Evolutionary conservation across 768 basidiomycete genomes (phyloP).

Genomic region (Trametes maxima): DNA sequence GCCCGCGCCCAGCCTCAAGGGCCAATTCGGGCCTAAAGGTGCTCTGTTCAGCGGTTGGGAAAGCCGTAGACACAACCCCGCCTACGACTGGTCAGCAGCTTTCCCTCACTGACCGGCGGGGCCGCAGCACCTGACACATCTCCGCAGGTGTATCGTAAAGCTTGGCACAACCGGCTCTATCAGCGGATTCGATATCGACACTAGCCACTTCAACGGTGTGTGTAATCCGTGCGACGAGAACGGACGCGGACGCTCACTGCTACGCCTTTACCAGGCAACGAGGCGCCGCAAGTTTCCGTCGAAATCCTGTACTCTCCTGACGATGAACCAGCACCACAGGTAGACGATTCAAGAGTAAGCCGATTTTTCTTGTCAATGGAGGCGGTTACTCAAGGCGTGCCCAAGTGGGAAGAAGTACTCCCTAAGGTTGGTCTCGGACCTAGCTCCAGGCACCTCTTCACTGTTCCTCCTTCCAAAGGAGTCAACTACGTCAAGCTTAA

Average conservation of each 20-base stretch:
- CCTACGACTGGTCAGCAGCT: conserved; percentile 75
- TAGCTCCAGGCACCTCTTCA: conserved; percentile 86
- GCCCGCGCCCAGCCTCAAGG: conserved; percentile 88
- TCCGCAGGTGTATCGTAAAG: conserved; percentile 81
- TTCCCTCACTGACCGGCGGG: neutral
- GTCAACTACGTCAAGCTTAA: conserved; percentile 87
- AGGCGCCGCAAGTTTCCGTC: conserved; percentile 82
- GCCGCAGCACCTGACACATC: neutral
- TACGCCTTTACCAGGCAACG: conserved; percentile 59
- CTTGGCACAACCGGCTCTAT: conserved; percentile 78
- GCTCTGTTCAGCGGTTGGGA: conserved; percentile 97
- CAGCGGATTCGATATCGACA: conserved; percentile 90
- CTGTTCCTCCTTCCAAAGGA: conserved; percentile 51
- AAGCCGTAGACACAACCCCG: conserved; percentile 82
- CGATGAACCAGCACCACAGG: conserved; percentile 42
- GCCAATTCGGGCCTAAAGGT: conserved; percentile 96
- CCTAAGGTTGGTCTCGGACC: conserved; percentile 80
- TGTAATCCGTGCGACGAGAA: no score
- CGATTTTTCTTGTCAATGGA: neutral
- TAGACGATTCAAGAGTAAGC: conserved; percentile 58
- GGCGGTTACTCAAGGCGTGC: neutral
- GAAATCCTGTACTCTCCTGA: conserved; percentile 53
- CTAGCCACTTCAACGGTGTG: conserved; percentile 88
- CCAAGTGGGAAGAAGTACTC: conserved; percentile 80
- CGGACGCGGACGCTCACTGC: neutral